Base-by-base conservation (phyloP, 257 asterid genomes). In the Penstemon barbatus region DNA sequence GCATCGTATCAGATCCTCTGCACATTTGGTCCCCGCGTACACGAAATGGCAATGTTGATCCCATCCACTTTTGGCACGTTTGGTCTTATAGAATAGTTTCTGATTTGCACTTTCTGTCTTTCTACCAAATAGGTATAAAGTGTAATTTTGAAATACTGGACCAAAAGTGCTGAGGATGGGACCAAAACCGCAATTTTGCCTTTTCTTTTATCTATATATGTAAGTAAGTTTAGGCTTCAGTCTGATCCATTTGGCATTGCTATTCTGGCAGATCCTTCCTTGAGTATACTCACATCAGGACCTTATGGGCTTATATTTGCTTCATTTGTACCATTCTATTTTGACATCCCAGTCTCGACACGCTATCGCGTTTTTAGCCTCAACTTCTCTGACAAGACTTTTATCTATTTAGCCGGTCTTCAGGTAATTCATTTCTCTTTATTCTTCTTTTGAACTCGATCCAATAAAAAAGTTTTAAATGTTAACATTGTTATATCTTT, bases 321-420 rank as follows among this genome's bases (percentile, higher is more conserved):
- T 69, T 91, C 95, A 50, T 91, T 94, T 68, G 88, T 94, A 56
- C 99, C 99, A 57, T 94, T 94, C 84, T 91, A 69, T 78, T 92
- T 91, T 65, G 96, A 94, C 86, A 94, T 94, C 70, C 99, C 98
- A 10, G 85, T 91, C 67, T 86, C 99, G 55, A 91, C 98, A 19
- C 87, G 89, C 73, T 91, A 89, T 76, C 99, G 89, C 18, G 85
- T 85, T 55, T 76, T 85, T 46, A 74, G 81, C 70, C 79, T 91
- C 78, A 91, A 84, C 78, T 94, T 94, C 83, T 94, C 99, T 5
- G 98, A 94, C 90, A 94, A 94, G 90, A 78, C 94, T 33, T 91
- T 94, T 63, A 91, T 94, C 61, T 94, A 94, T 80, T 83, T 89
- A 74, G 99, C 99, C 55, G 99, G 99, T 74, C 90, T 94, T 76